Evolutionary conservation across 192 early-diverging fungal species (phyloP).

Genomic region (Chytriomyces confervae): DNA sequence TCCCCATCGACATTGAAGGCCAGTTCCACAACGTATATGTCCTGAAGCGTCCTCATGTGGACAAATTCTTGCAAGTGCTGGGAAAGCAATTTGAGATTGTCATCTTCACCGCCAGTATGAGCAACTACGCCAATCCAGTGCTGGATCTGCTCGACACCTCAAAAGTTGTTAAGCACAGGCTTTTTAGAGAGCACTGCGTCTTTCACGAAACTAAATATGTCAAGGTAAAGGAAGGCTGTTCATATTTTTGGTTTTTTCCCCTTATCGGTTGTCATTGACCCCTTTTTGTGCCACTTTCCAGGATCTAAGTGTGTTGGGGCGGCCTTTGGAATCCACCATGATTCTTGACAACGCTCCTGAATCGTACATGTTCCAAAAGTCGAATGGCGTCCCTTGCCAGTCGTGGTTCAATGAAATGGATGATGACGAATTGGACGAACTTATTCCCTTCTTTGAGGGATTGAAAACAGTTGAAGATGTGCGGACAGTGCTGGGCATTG

Average conservation of each 20-base stretch:
- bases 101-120: constrained; percentile 86
- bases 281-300: background rate
- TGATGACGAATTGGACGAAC: constrained; percentile 25
- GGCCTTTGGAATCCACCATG: constrained; percentile 19
- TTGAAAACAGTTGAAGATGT: constrained; percentile 26
- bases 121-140: constrained; percentile 92
- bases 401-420: constrained; percentile 30
- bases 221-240: constrained; percentile 55
- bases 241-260: background rate
- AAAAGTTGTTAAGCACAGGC: constrained; percentile 79
- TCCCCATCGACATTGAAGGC: constrained; percentile 86
- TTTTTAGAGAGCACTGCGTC: constrained; percentile 89
- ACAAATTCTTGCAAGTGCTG: constrained; percentile 81
- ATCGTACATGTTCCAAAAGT: constrained; percentile 18
- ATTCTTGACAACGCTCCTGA: constrained; percentile 24
- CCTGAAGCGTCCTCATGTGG: constrained; percentile 87
- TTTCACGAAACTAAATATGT: constrained; percentile 89
- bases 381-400: constrained; percentile 18
- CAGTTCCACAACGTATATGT: constrained; percentile 91
- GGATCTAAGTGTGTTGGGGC: constrained; percentile 26
- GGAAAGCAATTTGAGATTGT: constrained; percentile 86
- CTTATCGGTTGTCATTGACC: background rate
- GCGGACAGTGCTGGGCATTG: constrained; percentile 20
- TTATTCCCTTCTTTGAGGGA: constrained; percentile 23
- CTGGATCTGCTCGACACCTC: constrained; percentile 82